phyloP scores from a whole-genome alignment of 1,139 yeast genomes.

The Taiozyma sp. region DNA sequence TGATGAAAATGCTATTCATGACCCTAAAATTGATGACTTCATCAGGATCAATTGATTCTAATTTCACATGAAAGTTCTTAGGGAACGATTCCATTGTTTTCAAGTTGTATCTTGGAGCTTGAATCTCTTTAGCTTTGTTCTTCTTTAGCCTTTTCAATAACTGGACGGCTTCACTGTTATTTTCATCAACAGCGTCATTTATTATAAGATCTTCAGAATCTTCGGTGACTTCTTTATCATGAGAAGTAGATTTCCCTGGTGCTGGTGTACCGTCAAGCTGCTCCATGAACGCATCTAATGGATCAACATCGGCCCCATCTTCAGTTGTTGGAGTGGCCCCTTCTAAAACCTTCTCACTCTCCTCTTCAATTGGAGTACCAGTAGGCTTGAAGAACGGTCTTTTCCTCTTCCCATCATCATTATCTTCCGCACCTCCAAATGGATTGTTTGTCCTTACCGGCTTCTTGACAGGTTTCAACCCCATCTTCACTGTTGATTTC shows the following conservation, averaged over 20 bases:
- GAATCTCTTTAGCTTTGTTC: conserved; percentile 30
- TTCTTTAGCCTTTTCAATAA: conserved; percentile 33
- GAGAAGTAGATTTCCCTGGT: neutral
- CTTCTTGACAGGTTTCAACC: conserved; percentile 4
- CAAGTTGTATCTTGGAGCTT: conserved; percentile 17
- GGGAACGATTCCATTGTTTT: conserved; percentile 50
- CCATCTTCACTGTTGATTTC: conserved; percentile 1
- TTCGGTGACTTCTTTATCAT: conserved; percentile 3
- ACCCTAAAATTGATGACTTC: conserved; percentile 24
- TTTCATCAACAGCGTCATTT: conserved; percentile 23
- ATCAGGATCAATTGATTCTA: conserved; percentile 38
- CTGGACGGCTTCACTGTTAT: conserved; percentile 30
- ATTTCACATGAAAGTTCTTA: conserved; percentile 62
- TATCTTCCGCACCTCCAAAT: conserved; percentile 29
- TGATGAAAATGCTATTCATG: conserved; percentile 23
- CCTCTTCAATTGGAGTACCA: conserved; percentile 1
- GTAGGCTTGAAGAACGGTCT: conserved; percentile 21
- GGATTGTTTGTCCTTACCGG: conserved; percentile 9
- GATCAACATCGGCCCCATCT: conserved; percentile 15
- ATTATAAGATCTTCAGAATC: conserved; percentile 12
- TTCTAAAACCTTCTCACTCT: neutral
- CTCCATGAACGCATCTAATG: conserved; percentile 28
- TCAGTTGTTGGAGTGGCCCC: conserved; percentile 13
- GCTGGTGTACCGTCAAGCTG: conserved; percentile 7
- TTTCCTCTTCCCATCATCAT: conserved; percentile 14